Conservation (phyloP, 164 flowering plant genomes). For the Pachysandra terminalis region DNA sequence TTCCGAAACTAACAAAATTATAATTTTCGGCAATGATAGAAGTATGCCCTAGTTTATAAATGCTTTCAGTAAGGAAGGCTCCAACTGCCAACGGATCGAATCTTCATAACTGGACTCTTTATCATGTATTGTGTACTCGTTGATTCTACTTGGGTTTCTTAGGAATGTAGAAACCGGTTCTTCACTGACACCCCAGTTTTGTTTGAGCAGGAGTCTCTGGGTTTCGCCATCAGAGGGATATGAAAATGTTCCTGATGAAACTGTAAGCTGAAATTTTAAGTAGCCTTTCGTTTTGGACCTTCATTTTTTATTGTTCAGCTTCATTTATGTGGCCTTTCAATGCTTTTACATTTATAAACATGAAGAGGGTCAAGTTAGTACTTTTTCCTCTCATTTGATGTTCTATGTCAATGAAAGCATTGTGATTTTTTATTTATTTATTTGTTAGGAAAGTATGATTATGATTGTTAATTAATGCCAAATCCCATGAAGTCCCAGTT, state of each 20-base stretch:
- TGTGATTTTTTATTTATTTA: too few relatives aligned
- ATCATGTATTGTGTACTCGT: constrained; percentile 40
- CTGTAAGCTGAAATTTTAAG: too few relatives aligned
- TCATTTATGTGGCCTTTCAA: too few relatives aligned
- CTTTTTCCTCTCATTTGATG: too few relatives aligned
- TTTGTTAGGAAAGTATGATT: too few relatives aligned
- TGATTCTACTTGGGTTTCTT: neutral
- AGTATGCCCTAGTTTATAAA: constrained; percentile 73
- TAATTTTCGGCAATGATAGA: constrained; percentile 29
- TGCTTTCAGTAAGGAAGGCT: constrained; percentile 79
- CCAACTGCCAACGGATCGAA: constrained; percentile 57
- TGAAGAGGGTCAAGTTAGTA: too few relatives aligned
- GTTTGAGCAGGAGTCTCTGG: constrained; percentile 44
- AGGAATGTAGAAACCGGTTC: neutral
- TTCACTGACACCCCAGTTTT: neutral
- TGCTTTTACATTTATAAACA: neutral
- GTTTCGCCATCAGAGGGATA: constrained; percentile 81
- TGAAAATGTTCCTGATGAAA: constrained; percentile 93
- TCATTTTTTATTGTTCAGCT: too few relatives aligned
- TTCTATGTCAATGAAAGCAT: too few relatives aligned
- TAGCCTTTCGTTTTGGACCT: neutral
- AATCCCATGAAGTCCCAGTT: too few relatives aligned
- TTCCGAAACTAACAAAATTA: constrained; percentile 2
- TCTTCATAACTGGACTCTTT: constrained; percentile 53
- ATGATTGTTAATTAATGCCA: too few relatives aligned